Evolutionary conservation across 164 flowering plant genomes (phyloP), one percentile per base, ranked within the genome.

Genomic region (Kalanchoe fedtschenkoi): DNA sequence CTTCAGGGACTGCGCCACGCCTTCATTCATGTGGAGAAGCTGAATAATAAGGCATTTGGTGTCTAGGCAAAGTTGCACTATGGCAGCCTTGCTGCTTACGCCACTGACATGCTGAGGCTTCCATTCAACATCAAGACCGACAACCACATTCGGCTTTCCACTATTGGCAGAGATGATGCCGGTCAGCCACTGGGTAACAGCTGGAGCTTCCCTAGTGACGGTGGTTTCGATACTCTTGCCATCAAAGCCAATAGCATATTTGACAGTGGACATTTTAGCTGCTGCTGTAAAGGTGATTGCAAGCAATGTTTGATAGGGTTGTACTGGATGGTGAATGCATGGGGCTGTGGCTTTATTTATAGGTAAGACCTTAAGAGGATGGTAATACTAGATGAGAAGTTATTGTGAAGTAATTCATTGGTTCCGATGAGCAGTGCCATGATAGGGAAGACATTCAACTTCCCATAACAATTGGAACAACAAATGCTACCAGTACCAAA

Each of bases 1-100:
- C 56, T 34, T 59, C 9, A 72, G 9, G 21, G 58, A 35, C 2
- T 58, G 35, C 14, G 70, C 67, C 19, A 72, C 29, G n/a, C n/a
- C n/a, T n/a, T 24, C n/a, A 22, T 66, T 59, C 53, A 66, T 63
- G 70, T 72, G 54, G 38, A 63, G 33, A 1, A 72, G 65, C 30
- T 66, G 76, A n/a, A 69, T 37, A 2, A 69, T 62, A 29, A 72
- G 68, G 34, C 71, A 68, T 39, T 65, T 72, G 54, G 53, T 61
- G 38, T 62, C 62, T 14, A 66, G n/a, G 29, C 72, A 69, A 13
- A 72, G 67, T 29, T 72, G 72, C 9, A 72, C 19, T 2, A 60
- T 62, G 6, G 76, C 68, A 1, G 63, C 53, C 22, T 60, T 66
- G 68, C 63, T 63, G 59, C 43, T 61, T 61, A 58, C 46, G 0